These are phyloP conservation scores for Cyclotella kingstonii DNA, from an alignment of 108 stramenopile genomes.

Conservation along the genomic window DNA sequence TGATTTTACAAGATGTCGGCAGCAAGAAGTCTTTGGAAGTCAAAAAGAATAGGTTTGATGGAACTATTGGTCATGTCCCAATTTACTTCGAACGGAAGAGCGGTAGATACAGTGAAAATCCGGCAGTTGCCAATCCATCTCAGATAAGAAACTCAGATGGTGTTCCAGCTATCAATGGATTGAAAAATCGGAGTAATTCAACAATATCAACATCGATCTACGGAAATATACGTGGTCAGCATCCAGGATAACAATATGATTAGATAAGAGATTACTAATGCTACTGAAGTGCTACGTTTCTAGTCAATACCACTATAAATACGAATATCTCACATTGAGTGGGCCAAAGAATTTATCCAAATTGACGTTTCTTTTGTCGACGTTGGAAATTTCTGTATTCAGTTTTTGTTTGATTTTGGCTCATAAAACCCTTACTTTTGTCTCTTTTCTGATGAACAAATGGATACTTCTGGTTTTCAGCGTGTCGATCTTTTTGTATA, in stretches of 20 bases:
- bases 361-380: slow-evolving; percentile 30
- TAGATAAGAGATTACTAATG: too few relatives aligned
- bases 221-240: slow-evolving; percentile 34
- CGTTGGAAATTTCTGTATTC: slow-evolving; percentile 26
- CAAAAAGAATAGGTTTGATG: slow-evolving; percentile 97
- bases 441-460: slow-evolving; percentile 16
- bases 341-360: background rate
- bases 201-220: slow-evolving; percentile 15
- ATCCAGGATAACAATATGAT: slow-evolving; percentile 18
- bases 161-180: slow-evolving; percentile 18
- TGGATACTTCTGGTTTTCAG: background rate
- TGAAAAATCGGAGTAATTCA: slow-evolving; percentile 6
- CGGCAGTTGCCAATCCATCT: slow-evolving; percentile 11
- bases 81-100: slow-evolving; percentile 79
- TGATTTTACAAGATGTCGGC: slow-evolving; percentile 91
- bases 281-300: too few relatives aligned
- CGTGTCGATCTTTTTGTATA: slow-evolving; percentile 8
- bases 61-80: slow-evolving; percentile 78
- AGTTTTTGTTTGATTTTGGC: slow-evolving; percentile 31
- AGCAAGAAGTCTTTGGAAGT: slow-evolving; percentile 91
- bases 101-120: slow-evolving; percentile 69
- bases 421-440: slow-evolving; percentile 36
- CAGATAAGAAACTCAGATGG: slow-evolving; percentile 30
- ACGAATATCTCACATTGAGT: background rate
- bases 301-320: too few relatives aligned